Conservation (phyloP, 306 rosid species). For the Erythrophleum fordii region DNA sequence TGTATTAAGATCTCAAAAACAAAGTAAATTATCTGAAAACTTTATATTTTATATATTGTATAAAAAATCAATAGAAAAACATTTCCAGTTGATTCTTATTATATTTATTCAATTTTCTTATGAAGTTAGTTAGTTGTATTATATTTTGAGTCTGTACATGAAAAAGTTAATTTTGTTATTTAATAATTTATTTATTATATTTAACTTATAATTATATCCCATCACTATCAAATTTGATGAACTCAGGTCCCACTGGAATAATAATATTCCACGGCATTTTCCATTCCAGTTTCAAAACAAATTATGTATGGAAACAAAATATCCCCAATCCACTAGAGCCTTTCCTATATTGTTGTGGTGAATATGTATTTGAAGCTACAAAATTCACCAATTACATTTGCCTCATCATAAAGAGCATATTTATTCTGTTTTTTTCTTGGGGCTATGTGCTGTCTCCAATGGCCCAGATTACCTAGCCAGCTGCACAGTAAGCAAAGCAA, state of each 20-base stretch:
- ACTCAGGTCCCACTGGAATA: background rate
- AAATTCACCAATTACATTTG: slow-evolving; percentile 44
- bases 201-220: too few species aligned
- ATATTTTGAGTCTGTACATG: background rate
- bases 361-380: slow-evolving; percentile 11
- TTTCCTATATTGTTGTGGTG: slow-evolving; percentile 31
- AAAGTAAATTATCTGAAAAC: too few species aligned
- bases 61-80: background rate
- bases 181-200: too few species aligned
- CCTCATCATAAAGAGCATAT: background rate
- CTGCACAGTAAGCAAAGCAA: slow-evolving; percentile 37
- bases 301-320: slow-evolving; percentile 24
- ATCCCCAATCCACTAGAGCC: background rate
- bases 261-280: slow-evolving; percentile 16
- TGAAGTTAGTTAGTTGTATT: background rate
- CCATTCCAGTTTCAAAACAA: background rate
- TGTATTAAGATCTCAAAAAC: too few species aligned
- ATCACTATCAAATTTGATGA: background rate
- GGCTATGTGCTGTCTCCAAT: slow-evolving; percentile 50
- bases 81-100: background rate
- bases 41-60: too few species aligned
- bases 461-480: slow-evolving; percentile 75
- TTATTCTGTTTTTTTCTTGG: slow-evolving; percentile 45
- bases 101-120: background rate
- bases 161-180: too few species aligned